Percentiles rank a stretch among this genome's conserved stretches.
These are phyloP conservation scores for Cyclotella sp. DNA, from an alignment of 108 stramenopile species.

Conservation along the genomic window DNA sequence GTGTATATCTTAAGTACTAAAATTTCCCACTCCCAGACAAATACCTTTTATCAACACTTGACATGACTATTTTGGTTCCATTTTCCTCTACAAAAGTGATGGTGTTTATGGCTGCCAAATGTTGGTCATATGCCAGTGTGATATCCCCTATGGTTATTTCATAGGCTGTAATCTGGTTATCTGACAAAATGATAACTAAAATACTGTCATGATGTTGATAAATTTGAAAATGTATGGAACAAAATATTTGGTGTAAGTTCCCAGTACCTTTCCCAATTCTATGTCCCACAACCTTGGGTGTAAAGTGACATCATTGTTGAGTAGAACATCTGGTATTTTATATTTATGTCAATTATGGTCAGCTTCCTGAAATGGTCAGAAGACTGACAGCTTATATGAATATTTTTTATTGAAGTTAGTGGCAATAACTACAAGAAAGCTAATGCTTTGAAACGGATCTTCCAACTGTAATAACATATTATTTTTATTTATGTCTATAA, in stretches of 20 bases:
- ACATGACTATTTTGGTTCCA: constrained; percentile 90
- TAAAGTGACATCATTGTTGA: constrained; percentile 90
- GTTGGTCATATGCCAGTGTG: constrained; percentile 99
- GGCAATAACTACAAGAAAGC: no score
- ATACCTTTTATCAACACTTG: constrained; percentile 96
- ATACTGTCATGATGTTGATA: constrained; percentile 95
- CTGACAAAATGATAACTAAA: constrained; percentile 95
- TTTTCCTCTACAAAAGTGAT: constrained; percentile 96
- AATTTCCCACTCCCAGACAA: constrained; percentile 99
- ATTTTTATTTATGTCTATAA: no score
- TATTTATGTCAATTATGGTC: no score
- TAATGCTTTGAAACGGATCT: no score
- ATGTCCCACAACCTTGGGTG: constrained; percentile 95
- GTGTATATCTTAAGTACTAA: constrained; percentile 99
- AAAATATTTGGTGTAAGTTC: constrained; percentile 92
- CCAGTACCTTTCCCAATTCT: constrained; percentile 91
- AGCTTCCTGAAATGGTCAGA: no score
- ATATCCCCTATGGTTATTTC: constrained; percentile 90
- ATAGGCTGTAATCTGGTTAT: constrained; percentile 94
- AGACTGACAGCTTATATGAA: no score
- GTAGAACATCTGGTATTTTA: constrained; percentile 92
- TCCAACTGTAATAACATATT: no score
- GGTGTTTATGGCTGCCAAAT: constrained; percentile 95
- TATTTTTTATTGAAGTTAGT: no score
- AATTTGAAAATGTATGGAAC: constrained; percentile 93